phyloP scores from a whole-genome alignment of 441 rosid species.

The Isatis lusitanica region DNA sequence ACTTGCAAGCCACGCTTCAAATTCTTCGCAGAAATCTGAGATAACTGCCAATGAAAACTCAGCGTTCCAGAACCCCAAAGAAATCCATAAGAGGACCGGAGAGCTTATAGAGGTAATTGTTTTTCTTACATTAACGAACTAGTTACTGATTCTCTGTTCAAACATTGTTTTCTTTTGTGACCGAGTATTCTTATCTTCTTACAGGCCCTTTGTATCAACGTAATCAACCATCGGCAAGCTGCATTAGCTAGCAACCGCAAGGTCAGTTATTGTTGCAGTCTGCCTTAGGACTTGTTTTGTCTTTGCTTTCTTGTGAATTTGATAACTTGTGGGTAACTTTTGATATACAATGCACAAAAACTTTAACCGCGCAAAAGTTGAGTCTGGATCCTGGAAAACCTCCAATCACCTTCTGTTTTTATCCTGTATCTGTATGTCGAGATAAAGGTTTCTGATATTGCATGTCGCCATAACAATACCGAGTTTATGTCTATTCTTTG shows the following conservation, averaged over 20 bases:
- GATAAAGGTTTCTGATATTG: constrained; percentile 13
- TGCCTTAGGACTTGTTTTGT: constrained; percentile 20
- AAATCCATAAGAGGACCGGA: constrained; percentile 79
- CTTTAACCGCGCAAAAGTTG: neutral
- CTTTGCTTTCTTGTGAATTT: constrained; percentile 12
- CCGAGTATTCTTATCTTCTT: constrained; percentile 32
- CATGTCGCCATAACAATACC: constrained; percentile 4
- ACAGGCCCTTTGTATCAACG: constrained; percentile 87
- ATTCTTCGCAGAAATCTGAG: constrained; percentile 62
- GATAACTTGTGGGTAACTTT: constrained; percentile 4
- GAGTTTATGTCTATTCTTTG: constrained; percentile 10
- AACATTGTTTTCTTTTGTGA: constrained; percentile 20
- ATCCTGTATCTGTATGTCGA: constrained; percentile 7
- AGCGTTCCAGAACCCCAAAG: constrained; percentile 63
- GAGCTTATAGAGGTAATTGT: constrained; percentile 83
- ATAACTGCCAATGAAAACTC: constrained; percentile 44
- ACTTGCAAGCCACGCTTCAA: constrained; percentile 45
- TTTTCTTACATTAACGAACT: constrained; percentile 20
- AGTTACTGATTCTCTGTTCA: constrained; percentile 26
- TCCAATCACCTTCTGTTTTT: constrained; percentile 20
- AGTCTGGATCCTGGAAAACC: constrained; percentile 15
- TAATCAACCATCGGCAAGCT: constrained; percentile 67
- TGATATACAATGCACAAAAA: neutral
- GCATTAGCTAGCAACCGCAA: constrained; percentile 90
- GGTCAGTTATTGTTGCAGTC: constrained; percentile 51